Base-by-base conservation (phyloP, 441 rosid species). In the Jatropha multifida region DNA sequence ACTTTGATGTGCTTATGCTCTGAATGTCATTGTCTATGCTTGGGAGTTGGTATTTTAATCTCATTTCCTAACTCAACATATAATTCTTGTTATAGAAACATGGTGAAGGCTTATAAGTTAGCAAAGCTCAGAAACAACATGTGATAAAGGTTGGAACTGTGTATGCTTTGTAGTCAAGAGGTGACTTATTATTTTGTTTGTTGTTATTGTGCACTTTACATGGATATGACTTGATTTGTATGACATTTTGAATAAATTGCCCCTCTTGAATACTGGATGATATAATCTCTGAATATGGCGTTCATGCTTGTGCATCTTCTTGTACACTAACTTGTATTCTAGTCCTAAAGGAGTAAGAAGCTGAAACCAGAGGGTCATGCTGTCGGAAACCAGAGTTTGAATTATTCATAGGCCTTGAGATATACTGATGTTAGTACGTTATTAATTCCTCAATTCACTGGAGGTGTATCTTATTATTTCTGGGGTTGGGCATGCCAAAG, bases 121-220 rank as follows among this genome's bases (percentile, higher is more conserved):
- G 94, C 86, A 87, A 81, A 79, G 80, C 78, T 56, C 78, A 92
- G 71, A 89, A 85, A 84, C 84, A 71, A 0, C 97, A 92, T 60
- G 72, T 55, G 65, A 88, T 95, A 41, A 92, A 87, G 83, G 85
- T 86, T 72, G 98, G 95, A 74, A 86, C 89, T 18, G 76, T 79
- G 87, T 92, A 74, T 90, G 92, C 12, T 90, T 93, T 80, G 79
- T 74, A 52, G 95, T 92, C 74, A 88, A 89, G 82, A 95, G 97
- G 98, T 95, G 73, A 85, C 67, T n/a, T 75, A 32, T 56, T 72
- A 12, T 68, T 52, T 37, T 67, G 66, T 66, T 23, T 60, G 48
- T 49, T 63, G 12, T 64, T 4, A 32, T 52, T 23, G 8, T 70
- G 20, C 26, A 63, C 40, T 61, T 46, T 9, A 20, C 37, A 42